Evolutionary conservation across 768 basidiomycete genomes (phyloP).

Genomic region (Neoboletus subvelutipes): DNA sequence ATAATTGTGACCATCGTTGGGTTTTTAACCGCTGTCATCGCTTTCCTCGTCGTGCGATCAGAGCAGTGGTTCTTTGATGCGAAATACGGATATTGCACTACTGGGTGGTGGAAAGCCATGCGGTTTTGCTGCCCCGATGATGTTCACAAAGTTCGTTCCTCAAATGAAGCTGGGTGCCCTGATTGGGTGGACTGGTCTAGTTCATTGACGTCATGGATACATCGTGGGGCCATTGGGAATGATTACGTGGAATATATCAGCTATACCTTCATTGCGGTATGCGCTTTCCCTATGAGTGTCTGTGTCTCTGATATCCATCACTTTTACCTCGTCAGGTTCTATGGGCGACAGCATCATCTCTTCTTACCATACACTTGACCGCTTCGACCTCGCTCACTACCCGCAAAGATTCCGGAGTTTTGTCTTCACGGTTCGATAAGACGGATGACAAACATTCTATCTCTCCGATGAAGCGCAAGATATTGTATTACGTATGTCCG

Average conservation of each 20-base stretch:
- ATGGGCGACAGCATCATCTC: slow-evolving; percentile 68
- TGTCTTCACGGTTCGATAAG: slow-evolving; percentile 48
- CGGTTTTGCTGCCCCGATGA: slow-evolving; percentile 74
- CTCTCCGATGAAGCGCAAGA: slow-evolving; percentile 51
- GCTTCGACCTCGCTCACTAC: slow-evolving; percentile 87
- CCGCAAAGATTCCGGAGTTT: slow-evolving; percentile 83
- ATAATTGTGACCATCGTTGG: slow-evolving; percentile 88
- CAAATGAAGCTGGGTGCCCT: slow-evolving; percentile 46
- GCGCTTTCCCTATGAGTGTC: slow-evolving; percentile 28
- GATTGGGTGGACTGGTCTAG: slow-evolving; percentile 80
- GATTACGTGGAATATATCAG: slow-evolving; percentile 63
- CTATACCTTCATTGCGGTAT: slow-evolving; percentile 77
- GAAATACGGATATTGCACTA: slow-evolving; percentile 85
- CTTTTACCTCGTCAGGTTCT: slow-evolving; percentile 46
- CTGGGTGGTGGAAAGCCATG: slow-evolving; percentile 69
- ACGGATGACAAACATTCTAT: slow-evolving; percentile 22
- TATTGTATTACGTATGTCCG: slow-evolving; percentile 77
- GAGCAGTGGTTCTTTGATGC: slow-evolving; percentile 91
- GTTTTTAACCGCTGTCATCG: slow-evolving; percentile 78
- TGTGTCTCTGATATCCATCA: background rate
- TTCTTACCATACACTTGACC: slow-evolving; percentile 86
- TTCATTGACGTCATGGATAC: slow-evolving; percentile 39
- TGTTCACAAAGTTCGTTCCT: slow-evolving; percentile 10
- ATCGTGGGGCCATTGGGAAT: slow-evolving; percentile 15
- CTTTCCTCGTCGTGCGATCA: slow-evolving; percentile 80